Evolutionary conservation across 2,329 filamentous ascomycete genomes (phyloP).

Genomic region (Trichoderma brevicompactum): DNA sequence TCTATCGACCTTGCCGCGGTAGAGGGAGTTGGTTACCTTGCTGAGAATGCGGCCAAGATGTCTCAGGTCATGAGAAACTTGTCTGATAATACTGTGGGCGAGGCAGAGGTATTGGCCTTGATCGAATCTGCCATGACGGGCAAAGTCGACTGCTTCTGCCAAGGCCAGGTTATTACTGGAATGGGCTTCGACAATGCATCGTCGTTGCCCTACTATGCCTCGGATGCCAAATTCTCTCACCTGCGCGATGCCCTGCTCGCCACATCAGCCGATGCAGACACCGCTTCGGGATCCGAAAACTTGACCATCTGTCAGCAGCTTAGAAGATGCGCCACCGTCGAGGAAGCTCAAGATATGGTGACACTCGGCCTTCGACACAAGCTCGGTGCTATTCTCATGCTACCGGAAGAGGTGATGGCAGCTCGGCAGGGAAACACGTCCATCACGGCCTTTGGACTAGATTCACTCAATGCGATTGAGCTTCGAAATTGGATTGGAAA

Average conservation of each 20-base stretch:
- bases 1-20: conserved; percentile 59
- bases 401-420: conserved; percentile 34
- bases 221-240: conserved; percentile 59
- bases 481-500: conserved; percentile 56
- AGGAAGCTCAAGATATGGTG: conserved; percentile 37
- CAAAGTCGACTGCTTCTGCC: conserved; percentile 47
- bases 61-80: conserved; percentile 55
- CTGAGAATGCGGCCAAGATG: conserved; percentile 50
- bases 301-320: conserved; percentile 33
- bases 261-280: conserved; percentile 29
- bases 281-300: conserved; percentile 20
- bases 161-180: conserved; percentile 58
- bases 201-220: conserved; percentile 56
- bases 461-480: conserved; percentile 56
- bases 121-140: conserved; percentile 56
- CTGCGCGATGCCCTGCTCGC: conserved; percentile 48
- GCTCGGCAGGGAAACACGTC: conserved; percentile 32
- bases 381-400: conserved; percentile 44
- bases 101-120: conserved; percentile 59
- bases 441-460: conserved; percentile 42
- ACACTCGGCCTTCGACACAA: conserved; percentile 35
- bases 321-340: conserved; percentile 21
- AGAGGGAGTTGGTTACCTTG: conserved; percentile 54
- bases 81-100: conserved; percentile 53
- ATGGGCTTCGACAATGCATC: conserved; percentile 52